Evolutionary conservation across 1,284 basidiomycete species (phyloP).

Genomic region (Cutaneotrichosporon mucoides): DNA sequence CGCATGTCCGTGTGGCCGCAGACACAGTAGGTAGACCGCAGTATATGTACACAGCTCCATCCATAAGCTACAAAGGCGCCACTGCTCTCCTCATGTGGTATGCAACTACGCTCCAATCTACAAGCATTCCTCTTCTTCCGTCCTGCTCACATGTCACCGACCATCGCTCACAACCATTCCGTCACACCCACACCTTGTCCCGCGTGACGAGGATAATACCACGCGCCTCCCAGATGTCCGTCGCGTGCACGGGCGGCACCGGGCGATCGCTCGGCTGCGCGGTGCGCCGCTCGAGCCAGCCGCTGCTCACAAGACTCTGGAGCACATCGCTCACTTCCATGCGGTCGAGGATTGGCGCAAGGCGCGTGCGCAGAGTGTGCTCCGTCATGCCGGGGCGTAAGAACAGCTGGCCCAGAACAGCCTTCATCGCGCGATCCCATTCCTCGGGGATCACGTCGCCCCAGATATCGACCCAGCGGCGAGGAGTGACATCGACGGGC

Average conservation of each 20-base stretch:
- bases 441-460: constrained; percentile 59
- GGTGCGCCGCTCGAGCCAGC: constrained; percentile 12
- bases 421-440: constrained; percentile 65
- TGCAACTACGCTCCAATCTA: too few species aligned
- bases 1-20: too few species aligned
- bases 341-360: constrained; percentile 66
- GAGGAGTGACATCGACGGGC: constrained; percentile 1
- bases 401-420: constrained; percentile 63
- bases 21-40: too few species aligned
- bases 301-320: constrained; percentile 51
- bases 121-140: too few species aligned
- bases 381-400: constrained; percentile 61
- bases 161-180: neutral
- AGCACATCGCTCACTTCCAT: constrained; percentile 68
- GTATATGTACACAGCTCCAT: too few species aligned
- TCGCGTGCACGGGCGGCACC: constrained; percentile 36
- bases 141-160: too few species aligned
- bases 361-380: constrained; percentile 63
- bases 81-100: too few species aligned
- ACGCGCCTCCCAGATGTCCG: constrained; percentile 26
- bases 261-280: neutral
- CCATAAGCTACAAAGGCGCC: too few species aligned
- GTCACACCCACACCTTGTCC: constrained; percentile 7
- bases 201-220: constrained; percentile 20
- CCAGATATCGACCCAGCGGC: constrained; percentile 64